Percentiles rank a stretch among this genome's conserved stretches.
Evolutionary conservation across 805 yeast species (phyloP).

Genomic region (Saturnispora serradocipensis): DNA sequence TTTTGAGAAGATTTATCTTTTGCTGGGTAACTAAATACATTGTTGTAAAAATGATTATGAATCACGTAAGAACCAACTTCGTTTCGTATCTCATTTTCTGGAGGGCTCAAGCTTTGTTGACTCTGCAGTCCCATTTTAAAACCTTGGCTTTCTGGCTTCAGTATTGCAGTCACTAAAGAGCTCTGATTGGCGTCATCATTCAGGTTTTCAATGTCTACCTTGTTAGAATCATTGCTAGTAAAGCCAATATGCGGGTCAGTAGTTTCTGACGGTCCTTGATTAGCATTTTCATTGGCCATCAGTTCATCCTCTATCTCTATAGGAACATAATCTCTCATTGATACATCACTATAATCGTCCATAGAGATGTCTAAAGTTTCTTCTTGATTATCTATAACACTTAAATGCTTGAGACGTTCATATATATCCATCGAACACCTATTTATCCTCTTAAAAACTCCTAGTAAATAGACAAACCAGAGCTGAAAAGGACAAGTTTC

Average conservation of each 20-base stretch:
- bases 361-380: background rate
- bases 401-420: background rate
- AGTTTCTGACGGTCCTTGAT: background rate
- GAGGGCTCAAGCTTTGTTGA: background rate
- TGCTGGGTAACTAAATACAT: background rate
- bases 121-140: slow-evolving; percentile 3
- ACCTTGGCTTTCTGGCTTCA: slow-evolving; percentile 12
- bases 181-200: background rate
- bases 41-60: slow-evolving; percentile 13
- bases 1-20: background rate
- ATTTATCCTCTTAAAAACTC: background rate
- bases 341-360: slow-evolving; percentile 1
- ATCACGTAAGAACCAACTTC: slow-evolving; percentile 1
- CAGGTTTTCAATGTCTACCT: background rate
- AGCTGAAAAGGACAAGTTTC: background rate
- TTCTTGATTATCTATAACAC: background rate
- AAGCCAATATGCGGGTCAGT: background rate
- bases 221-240: background rate
- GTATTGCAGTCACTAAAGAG: slow-evolving; percentile 6
- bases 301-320: background rate
- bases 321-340: slow-evolving; percentile 2
- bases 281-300: background rate
- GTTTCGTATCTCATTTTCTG: background rate
- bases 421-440: background rate
- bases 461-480: background rate